Base-by-base conservation (phyloP, 352 stramenopile species). In the Thraustochytrium sp. region DNA sequence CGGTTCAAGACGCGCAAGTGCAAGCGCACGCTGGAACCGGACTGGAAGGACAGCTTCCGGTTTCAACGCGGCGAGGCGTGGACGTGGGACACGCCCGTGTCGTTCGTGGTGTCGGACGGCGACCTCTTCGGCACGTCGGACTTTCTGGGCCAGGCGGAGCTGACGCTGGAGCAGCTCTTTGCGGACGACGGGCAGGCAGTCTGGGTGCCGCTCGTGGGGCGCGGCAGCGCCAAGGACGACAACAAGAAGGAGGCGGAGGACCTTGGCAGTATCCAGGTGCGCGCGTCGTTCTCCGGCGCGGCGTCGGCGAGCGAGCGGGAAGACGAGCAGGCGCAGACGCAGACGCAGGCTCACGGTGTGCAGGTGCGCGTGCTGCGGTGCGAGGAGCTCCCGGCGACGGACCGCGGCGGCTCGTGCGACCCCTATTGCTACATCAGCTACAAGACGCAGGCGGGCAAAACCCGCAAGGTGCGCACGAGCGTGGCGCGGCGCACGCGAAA, bases 51-150 rank as follows among this genome's bases (percentile, higher is more conserved):
- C n/a, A 64, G n/a, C 34, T 80, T 68, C 31, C 3, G 4, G 18
- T 80, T 80, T 51, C 13, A 44, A 11, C 46, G 53, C 29, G n/a
- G 21, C 23, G 4, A 65, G 23, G 0, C 76, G 18, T 51, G 31
- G 31, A 16, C 16, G 31, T 44, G 48, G 31, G 44, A 76, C n/a
- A 51, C 53, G 8, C 3, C 3, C 31, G 34, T 80, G 5, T n/a
- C 31, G 23, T 8, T 80, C 13, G 42, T 65, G 9, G 31, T 80
- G 13, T 42, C 26, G 8, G 68, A 80, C 40, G 68, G n/a, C 23
- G 68, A 80, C 26, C n/a, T 80, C 4, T 23, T 80, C 46, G 64
- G 64, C 4, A 75, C 62, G 11, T 80, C 68, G 44, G 68, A 80
- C 29, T 68, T 68, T 26, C 31, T 80, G 8, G 68, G 68, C n/a